Evolutionary conservation across 2,329 filamentous ascomycete species (phyloP).

Genomic region (Ceratocystiopsis sp.): DNA sequence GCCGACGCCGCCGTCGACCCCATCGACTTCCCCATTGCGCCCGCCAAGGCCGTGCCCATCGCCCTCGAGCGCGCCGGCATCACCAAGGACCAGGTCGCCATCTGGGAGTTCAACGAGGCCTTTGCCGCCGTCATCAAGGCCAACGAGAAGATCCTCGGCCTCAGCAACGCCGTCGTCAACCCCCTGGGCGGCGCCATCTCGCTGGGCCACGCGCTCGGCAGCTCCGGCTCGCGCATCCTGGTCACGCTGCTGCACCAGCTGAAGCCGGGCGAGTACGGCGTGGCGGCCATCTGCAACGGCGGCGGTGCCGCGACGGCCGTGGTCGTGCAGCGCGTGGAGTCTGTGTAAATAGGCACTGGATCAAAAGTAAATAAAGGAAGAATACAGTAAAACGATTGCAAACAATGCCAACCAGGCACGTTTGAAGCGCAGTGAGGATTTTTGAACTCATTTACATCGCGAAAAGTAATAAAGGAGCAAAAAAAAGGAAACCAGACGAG

Average conservation of each 20-base stretch:
- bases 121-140: constrained; percentile 93
- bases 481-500: too few relatives aligned
- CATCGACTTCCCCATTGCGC: constrained; percentile 88
- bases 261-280: constrained; percentile 81
- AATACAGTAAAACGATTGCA: not conserved
- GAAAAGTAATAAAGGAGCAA: too few relatives aligned
- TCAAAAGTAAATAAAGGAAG: constrained; percentile 12
- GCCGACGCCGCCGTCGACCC: constrained; percentile 84
- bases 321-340: constrained; percentile 69
- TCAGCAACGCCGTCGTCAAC: constrained; percentile 69
- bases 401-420: not conserved
- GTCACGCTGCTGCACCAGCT: constrained; percentile 84
- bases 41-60: constrained; percentile 79
- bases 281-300: constrained; percentile 92
- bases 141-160: constrained; percentile 69
- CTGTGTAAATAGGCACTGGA: constrained; percentile 20
- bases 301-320: constrained; percentile 83
- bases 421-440: too few relatives aligned
- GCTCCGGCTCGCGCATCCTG: constrained; percentile 81
- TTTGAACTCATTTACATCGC: too few relatives aligned
- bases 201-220: constrained; percentile 79
- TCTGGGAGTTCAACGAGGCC: constrained; percentile 98
- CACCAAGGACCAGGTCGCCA: constrained; percentile 72
- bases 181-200: constrained; percentile 82
- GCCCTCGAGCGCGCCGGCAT: constrained; percentile 80